These are phyloP conservation scores for Geoglossum cookeanum DNA, from an alignment of 2,329 filamentous ascomycete genomes.

Conservation along the genomic window DNA sequence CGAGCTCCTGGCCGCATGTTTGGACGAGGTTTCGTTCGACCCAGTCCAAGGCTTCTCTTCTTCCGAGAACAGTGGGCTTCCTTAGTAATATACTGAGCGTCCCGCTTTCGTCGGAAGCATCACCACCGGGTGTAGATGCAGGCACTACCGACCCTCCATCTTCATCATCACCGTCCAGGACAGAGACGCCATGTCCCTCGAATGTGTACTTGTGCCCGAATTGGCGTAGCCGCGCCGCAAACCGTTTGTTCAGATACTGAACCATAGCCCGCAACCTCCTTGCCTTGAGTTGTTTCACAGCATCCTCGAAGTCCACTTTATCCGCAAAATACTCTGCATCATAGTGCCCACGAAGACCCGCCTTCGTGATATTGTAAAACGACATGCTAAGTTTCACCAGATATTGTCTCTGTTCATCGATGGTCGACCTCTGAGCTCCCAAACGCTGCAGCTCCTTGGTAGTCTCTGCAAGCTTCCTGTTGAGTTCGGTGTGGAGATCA, in stretches of 20 bases:
- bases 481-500: background rate
- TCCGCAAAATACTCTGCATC: slow-evolving; percentile 10
- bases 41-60: no score
- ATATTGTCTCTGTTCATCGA: slow-evolving; percentile 12
- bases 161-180: background rate
- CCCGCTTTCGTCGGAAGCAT: no score
- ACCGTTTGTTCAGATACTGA: background rate
- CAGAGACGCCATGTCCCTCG: background rate
- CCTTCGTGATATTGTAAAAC: slow-evolving; percentile 15
- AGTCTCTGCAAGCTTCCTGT: slow-evolving; percentile 7
- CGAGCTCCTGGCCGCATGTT: no score
- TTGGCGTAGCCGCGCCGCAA: background rate
- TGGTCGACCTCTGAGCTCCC: slow-evolving; percentile 9
- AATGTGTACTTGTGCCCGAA: background rate
- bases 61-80: no score
- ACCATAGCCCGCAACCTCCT: background rate
- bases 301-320: slow-evolving; percentile 1
- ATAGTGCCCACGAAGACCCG: slow-evolving; percentile 18
- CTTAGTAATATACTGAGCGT: no score
- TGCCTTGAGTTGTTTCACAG: background rate
- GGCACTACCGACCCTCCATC: no score
- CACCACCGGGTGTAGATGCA: no score
- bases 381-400: slow-evolving; percentile 14
- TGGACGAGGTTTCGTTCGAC: no score
- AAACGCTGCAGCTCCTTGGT: slow-evolving; percentile 4